A percentile compares a stretch with the other conserved stretches of the same genome.
Conservation (phyloP, 2,329 filamentous ascomycete genomes). For the Colletotrichum siamense region DNA sequence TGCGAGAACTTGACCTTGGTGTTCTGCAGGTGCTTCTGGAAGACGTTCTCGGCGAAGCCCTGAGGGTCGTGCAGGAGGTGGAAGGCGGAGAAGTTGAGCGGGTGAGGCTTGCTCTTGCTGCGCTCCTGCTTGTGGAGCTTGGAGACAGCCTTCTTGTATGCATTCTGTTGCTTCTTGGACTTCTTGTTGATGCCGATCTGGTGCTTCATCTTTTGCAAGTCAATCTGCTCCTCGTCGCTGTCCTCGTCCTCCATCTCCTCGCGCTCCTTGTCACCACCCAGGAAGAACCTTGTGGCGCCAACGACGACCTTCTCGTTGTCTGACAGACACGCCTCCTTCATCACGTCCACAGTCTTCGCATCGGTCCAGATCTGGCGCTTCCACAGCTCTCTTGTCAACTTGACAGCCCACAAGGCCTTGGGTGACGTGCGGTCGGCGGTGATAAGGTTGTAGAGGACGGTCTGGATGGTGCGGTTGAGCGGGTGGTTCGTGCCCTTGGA, state of each 20-base stretch:
- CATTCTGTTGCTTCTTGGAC: slow-evolving; percentile 82
- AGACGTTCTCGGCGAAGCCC: slow-evolving; percentile 88
- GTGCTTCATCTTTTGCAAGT: slow-evolving; percentile 83
- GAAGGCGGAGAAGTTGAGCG: slow-evolving; percentile 93
- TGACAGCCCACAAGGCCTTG: slow-evolving; percentile 94
- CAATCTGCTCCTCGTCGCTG: slow-evolving; percentile 79
- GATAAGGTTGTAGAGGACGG: slow-evolving; percentile 89
- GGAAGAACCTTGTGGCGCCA: slow-evolving; percentile 90
- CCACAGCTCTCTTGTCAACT: slow-evolving; percentile 94
- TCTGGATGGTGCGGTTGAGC: slow-evolving; percentile 92
- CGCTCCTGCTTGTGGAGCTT: slow-evolving; percentile 83
- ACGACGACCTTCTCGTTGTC: slow-evolving; percentile 93
- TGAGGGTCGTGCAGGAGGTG: slow-evolving; percentile 95
- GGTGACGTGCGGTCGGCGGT: slow-evolving; percentile 84
- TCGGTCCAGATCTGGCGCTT: slow-evolving; percentile 97
- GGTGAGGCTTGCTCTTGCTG: slow-evolving; percentile 87
- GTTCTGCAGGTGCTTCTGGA: slow-evolving; percentile 89
- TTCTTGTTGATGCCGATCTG: slow-evolving; percentile 96
- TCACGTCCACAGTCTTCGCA: slow-evolving; percentile 92
- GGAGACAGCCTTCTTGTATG: slow-evolving; percentile 80
- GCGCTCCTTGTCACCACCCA: slow-evolving; percentile 93
- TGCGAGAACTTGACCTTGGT: slow-evolving; percentile 84
- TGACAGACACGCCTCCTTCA: slow-evolving; percentile 90
- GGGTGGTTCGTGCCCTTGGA: slow-evolving; percentile 88
- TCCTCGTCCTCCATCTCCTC: slow-evolving; percentile 92